Percentiles rank a stretch among this genome's conserved stretches.
Evolutionary conservation across 805 yeast species (phyloP).

Genomic region (Sungouiozyma ichnusensis): DNA sequence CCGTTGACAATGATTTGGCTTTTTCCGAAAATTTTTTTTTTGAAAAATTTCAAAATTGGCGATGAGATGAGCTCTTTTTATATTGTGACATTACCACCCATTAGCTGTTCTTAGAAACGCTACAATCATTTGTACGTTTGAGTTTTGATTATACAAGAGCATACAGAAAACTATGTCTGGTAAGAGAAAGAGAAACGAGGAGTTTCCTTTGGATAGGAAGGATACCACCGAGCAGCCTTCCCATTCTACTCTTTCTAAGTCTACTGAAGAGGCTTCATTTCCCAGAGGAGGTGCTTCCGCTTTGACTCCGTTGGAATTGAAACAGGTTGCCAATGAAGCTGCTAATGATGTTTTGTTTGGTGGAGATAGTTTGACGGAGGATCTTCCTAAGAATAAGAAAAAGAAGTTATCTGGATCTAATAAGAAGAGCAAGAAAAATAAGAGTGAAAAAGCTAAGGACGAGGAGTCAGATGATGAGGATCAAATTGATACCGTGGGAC

Average conservation of each 20-base stretch:
- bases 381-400: conserved; percentile 34
- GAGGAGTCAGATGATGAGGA: conserved; percentile 26
- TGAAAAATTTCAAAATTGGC: conserved; percentile 3
- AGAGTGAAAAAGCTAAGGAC: conserved; percentile 15
- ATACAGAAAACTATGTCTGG: conserved; percentile 15
- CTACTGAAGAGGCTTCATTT: conserved; percentile 39
- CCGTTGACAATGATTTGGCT: not conserved
- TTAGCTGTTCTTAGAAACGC: not conserved
- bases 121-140: not conserved
- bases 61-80: conserved; percentile 3
- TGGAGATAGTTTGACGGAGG: conserved; percentile 14
- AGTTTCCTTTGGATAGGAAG: conserved; percentile 33
- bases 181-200: conserved; percentile 43
- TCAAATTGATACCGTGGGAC: conserved; percentile 38
- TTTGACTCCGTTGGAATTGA: conserved; percentile 80
- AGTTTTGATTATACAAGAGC: not conserved
- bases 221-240: conserved; percentile 32
- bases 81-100: not conserved
- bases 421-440: conserved; percentile 12
- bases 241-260: conserved; percentile 29
- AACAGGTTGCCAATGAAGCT: conserved; percentile 88
- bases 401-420: conserved; percentile 27
- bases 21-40: conserved; percentile 3
- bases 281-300: conserved; percentile 95
- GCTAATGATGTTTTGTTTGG: conserved; percentile 75